Percentiles rank a stretch among this genome's conserved stretches.
Evolutionary conservation across 148 eudicot genomes (phyloP).

Genomic region (Spergularia marina): DNA sequence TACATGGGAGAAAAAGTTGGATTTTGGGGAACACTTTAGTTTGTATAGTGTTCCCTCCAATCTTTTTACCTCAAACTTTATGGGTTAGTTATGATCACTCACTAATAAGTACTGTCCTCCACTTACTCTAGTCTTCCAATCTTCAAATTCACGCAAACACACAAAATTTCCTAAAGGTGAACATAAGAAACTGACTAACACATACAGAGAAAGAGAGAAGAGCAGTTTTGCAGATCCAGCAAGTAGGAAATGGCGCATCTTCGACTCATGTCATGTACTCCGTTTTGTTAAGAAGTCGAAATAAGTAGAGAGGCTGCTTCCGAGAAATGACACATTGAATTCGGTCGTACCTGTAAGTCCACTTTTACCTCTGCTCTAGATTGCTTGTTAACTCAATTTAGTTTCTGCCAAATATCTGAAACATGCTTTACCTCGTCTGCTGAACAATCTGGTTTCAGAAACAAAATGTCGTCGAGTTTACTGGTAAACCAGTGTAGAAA

Average conservation of each 20-base stretch:
- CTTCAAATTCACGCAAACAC: slow-evolving; percentile 27
- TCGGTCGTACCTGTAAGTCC: slow-evolving; percentile 12
- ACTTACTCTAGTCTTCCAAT: slow-evolving; percentile 39
- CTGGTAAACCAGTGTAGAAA: not conserved
- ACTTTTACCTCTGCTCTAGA: not conserved
- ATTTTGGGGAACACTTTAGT: slow-evolving; percentile 45
- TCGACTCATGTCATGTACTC: too few relatives aligned
- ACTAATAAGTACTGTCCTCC: slow-evolving; percentile 30
- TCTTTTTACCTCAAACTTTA: slow-evolving; percentile 32
- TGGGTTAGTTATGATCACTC: slow-evolving; percentile 38
- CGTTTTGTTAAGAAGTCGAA: too few relatives aligned
- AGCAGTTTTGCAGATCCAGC: not conserved
- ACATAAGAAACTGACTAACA: too few relatives aligned
- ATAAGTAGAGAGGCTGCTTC: too few relatives aligned
- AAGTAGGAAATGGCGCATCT: too few relatives aligned
- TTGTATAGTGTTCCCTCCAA: slow-evolving; percentile 66
- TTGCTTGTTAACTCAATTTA: not conserved
- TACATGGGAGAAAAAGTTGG: not conserved
- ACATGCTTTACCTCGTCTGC: not conserved
- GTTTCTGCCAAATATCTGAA: not conserved
- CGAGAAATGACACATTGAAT: too few relatives aligned
- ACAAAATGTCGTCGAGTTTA: too few relatives aligned
- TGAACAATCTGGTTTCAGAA: too few relatives aligned
- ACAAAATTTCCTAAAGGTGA: not conserved
- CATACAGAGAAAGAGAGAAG: not conserved